Base-by-base conservation (phyloP, 495 filamentous ascomycete species). In the Peziza echinospora region DNA sequence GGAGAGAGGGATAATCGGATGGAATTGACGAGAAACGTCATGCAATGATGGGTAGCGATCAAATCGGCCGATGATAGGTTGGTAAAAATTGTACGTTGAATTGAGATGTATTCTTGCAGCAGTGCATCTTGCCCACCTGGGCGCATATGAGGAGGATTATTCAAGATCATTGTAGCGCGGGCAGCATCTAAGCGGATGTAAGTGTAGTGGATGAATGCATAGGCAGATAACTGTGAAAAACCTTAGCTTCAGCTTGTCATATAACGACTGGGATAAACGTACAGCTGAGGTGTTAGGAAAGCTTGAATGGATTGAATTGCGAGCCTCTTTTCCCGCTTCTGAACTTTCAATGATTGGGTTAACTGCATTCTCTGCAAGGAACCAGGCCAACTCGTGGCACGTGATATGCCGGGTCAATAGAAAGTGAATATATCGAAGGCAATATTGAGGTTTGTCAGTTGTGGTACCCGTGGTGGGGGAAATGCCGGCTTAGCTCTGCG, bases 1-100 rank as follows among this genome's bases (percentile, higher is more conserved):
- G 58, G 58, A 11, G 54, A 55, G 44, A 61, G 48, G 5, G 47
- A 45, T 8, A 57, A 49, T 0, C 58, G 58, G 46, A 61, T 52
- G 7, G 50, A 50, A 52, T 57, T 58, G 9, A 61, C 58, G 7
- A 61, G 50, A 24, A 61, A 58, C 40, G 54, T 54, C 45, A 61
- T 53, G 9, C 52, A 54, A 42, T 61, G 58, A 43, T 61, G 58
- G 2, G 58, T 61, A 22, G 43, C 44, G 24, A 60, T 53, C 3
- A 61, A 46, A 9, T 46, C 54, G 21, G 30, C 43, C 49, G 56
- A 53, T 17, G 49, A 44, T 13, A 57, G 53, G 17, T 49, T 47
- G 16, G 45, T 22, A 11, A 58, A 47, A 19, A 61, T 55, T 11
- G 19, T 45, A 11, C 42, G 17, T 41, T 61, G 58, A 45, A 58